Conservation (phyloP, 768 basidiomycete species). For the Pleurotus sapidus region DNA sequence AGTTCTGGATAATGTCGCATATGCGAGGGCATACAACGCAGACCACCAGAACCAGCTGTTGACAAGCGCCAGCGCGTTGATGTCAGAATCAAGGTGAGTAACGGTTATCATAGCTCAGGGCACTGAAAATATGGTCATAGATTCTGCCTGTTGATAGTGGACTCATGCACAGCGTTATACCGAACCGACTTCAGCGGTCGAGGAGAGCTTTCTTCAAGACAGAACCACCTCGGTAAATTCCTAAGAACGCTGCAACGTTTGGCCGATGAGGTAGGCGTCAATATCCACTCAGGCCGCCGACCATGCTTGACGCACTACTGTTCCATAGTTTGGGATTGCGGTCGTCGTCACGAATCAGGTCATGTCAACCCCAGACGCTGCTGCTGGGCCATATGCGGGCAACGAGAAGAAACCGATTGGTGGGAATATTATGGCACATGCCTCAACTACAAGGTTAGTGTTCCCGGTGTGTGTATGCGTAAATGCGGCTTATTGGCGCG, state of each 20-base stretch:
- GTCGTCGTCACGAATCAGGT: slow-evolving; percentile 98
- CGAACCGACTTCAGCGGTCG: slow-evolving; percentile 95
- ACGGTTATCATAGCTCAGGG: too few relatives aligned
- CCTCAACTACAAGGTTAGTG: slow-evolving; percentile 88
- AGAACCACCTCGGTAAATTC: slow-evolving; percentile 96
- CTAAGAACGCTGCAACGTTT: slow-evolving; percentile 88
- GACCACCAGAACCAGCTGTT: slow-evolving; percentile 93
- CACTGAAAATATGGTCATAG: slow-evolving; percentile 36
- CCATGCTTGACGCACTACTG: slow-evolving; percentile 14
- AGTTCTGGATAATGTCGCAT: slow-evolving; percentile 97
- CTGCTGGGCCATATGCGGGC: slow-evolving; percentile 81
- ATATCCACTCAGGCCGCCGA: slow-evolving; percentile 6
- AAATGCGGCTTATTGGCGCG: slow-evolving; percentile 7
- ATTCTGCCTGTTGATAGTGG: slow-evolving; percentile 94
- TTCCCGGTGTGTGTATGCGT: slow-evolving; percentile 6
- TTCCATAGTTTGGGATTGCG: slow-evolving; percentile 86
- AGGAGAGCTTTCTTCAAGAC: slow-evolving; percentile 92
- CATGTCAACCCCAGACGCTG: slow-evolving; percentile 97
- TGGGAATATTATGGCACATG: slow-evolving; percentile 99
- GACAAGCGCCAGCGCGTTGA: slow-evolving; percentile 92
- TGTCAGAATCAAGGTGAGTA: slow-evolving; percentile 93
- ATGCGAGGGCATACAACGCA: slow-evolving; percentile 97
- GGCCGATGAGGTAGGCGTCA: slow-evolving; percentile 82
- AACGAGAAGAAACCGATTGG: slow-evolving; percentile 99
- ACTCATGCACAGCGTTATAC: slow-evolving; percentile 94